Evolutionary conservation across 345 rosid species (phyloP), one percentile per base, ranked within the genome.

Genomic region (Gossypium ekmanianum): DNA sequence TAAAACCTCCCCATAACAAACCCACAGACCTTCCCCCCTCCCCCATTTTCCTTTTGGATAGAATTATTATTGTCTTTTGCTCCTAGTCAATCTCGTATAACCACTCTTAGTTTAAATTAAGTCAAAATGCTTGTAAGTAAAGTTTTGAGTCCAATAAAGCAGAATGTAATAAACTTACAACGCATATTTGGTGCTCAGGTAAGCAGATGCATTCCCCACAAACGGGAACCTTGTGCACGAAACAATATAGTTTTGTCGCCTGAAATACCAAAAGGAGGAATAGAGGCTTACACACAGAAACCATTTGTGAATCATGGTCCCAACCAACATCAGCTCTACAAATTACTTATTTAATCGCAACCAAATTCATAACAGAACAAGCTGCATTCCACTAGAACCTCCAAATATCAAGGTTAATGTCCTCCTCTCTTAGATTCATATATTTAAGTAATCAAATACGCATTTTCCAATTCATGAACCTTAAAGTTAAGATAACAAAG

Each of bases 181-280:
- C 97, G n/a, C 99, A 96, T 71, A 87, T 88, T 80, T 87, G 95
- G 83, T 93, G 99, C 92, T 96, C 99, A 4, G 90, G 90, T 81
- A 87, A 93, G 84, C 98, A 93, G 78, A 96, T 64, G 22, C 50
- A 39, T 61, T 61, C 65, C 29, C 63, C 63, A 58, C 63, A 58
- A 58, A 58, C 63, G 14, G 63, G 63, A 58, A 58, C 39, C 63
- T 61, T 61, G 65, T 61, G 65, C 65, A 61, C 65, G 17, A 61
- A 61, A 61, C 65, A 61, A 13, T 61, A 61, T 27, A 61, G 29
- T 26, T 61, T 61, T 61, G 65, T 96, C 76, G 99, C 98, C 99
- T 96, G 90, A 58, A 81, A 81, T 74, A 80, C 34, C 68, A 63
- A 61, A 74, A 69, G 14, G n/a, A n/a, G 29, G 9, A 44, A 24